Conservation (phyloP, 306 rosid genomes). For the Dicorynia guianensis region DNA sequence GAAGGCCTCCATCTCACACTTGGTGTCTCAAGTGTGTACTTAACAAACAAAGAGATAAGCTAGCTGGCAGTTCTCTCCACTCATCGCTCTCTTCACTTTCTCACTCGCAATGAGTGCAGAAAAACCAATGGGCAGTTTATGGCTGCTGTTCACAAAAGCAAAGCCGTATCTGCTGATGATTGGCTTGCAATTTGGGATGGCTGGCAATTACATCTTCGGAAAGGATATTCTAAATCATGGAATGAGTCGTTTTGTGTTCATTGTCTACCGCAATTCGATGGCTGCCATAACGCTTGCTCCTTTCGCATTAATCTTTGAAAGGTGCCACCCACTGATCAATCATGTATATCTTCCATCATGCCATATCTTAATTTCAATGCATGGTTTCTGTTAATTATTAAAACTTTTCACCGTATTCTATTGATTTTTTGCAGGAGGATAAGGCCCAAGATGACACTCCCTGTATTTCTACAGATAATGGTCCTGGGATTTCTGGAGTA, state of each 20-base stretch:
- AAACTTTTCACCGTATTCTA: no score
- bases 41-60: background rate
- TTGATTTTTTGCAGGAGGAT: slow-evolving; percentile 52
- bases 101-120: slow-evolving; percentile 6
- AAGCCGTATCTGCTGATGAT: slow-evolving; percentile 69
- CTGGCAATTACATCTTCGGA: slow-evolving; percentile 70
- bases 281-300: slow-evolving; percentile 63
- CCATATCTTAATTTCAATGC: background rate
- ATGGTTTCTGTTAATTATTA: no score
- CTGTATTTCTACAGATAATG: slow-evolving; percentile 61
- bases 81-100: slow-evolving; percentile 21
- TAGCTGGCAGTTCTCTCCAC: background rate
- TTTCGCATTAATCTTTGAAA: slow-evolving; percentile 65
- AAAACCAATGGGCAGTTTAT: background rate
- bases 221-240: slow-evolving; percentile 67
- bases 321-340: slow-evolving; percentile 42
- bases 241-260: slow-evolving; percentile 70
- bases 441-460: slow-evolving; percentile 73
- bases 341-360: background rate
- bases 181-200: slow-evolving; percentile 67
- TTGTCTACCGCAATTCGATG: slow-evolving; percentile 67
- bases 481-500: slow-evolving; percentile 75
- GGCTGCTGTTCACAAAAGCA: slow-evolving; percentile 23
- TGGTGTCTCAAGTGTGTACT: background rate
- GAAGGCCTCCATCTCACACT: slow-evolving; percentile 1